Evolutionary conservation across 2,329 filamentous ascomycete species (phyloP).

Genomic region (Fusarium pseudograminearum): DNA sequence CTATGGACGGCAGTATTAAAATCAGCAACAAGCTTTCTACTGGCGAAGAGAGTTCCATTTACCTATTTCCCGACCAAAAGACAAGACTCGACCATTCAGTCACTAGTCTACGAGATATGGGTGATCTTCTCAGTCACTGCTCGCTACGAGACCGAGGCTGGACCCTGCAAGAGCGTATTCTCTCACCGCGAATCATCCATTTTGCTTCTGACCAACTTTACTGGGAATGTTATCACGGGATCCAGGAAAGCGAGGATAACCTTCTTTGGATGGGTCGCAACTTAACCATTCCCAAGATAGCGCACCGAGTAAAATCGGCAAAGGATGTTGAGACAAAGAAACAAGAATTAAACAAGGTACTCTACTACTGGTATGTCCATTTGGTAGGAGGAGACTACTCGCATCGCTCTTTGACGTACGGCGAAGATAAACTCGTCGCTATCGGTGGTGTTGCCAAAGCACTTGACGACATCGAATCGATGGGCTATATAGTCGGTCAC

Average conservation of each 20-base stretch:
- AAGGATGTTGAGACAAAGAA: background rate
- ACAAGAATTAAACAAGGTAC: background rate
- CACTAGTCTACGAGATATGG: background rate
- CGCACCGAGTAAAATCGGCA: background rate
- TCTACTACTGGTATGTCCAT: constrained; percentile 9
- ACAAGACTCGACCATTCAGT: background rate
- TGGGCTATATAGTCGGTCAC: constrained; percentile 13
- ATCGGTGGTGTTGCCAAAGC: constrained; percentile 2
- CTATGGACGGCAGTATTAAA: background rate
- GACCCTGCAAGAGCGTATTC: constrained; percentile 12
- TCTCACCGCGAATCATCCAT: background rate
- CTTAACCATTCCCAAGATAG: background rate
- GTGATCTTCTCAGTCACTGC: background rate
- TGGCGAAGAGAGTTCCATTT: background rate
- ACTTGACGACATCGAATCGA: background rate
- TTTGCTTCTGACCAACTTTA: constrained; percentile 12
- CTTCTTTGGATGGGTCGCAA: background rate
- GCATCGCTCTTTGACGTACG: background rate
- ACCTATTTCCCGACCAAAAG: background rate
- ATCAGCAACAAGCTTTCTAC: background rate
- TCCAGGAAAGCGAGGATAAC: constrained; percentile 4
- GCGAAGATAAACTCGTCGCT: constrained; percentile 11
- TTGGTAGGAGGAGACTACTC: constrained; percentile 13
- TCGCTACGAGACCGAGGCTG: constrained; percentile 1
- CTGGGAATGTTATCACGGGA: constrained; percentile 5